These are phyloP conservation scores for Neonectria faginata DNA, from an alignment of 2,329 filamentous ascomycete genomes.

Conservation along the genomic window DNA sequence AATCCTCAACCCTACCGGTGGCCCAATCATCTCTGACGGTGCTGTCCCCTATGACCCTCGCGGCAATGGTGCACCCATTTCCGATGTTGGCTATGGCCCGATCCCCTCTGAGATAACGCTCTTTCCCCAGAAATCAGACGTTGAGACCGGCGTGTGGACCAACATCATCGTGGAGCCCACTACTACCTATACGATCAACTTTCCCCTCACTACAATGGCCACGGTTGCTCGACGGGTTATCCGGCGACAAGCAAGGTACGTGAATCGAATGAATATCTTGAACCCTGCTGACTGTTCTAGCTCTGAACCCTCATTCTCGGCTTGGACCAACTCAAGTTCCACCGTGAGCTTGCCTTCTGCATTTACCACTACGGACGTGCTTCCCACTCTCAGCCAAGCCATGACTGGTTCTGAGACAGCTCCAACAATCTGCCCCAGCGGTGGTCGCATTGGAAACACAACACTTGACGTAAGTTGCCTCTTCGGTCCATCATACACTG, in stretches of 20 bases:
- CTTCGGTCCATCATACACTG: not conserved
- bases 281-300: slow-evolving; percentile 36
- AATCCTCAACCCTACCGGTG: slow-evolving; percentile 39
- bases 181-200: slow-evolving; percentile 55
- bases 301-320: slow-evolving; percentile 22
- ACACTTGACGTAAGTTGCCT: slow-evolving; percentile 53
- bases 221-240: slow-evolving; percentile 46
- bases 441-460: slow-evolving; percentile 52
- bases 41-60: slow-evolving; percentile 32
- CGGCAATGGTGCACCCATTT: slow-evolving; percentile 29
- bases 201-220: slow-evolving; percentile 53
- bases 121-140: slow-evolving; percentile 40
- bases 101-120: slow-evolving; percentile 38
- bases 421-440: slow-evolving; percentile 45
- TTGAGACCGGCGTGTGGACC: slow-evolving; percentile 54
- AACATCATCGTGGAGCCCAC: slow-evolving; percentile 54
- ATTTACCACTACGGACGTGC: slow-evolving; percentile 12
- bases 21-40: slow-evolving; percentile 37
- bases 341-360: slow-evolving; percentile 48
- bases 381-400: slow-evolving; percentile 20
- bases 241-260: slow-evolving; percentile 48
- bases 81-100: slow-evolving; percentile 42
- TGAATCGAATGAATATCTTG: not conserved
- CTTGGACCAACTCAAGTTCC: slow-evolving; percentile 50
- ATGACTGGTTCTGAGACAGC: slow-evolving; percentile 20